Evolutionary conservation across 148 eudicot species (phyloP), one percentile per base, ranked within the genome.

Genomic region (Pharnaceum exiguum): DNA sequence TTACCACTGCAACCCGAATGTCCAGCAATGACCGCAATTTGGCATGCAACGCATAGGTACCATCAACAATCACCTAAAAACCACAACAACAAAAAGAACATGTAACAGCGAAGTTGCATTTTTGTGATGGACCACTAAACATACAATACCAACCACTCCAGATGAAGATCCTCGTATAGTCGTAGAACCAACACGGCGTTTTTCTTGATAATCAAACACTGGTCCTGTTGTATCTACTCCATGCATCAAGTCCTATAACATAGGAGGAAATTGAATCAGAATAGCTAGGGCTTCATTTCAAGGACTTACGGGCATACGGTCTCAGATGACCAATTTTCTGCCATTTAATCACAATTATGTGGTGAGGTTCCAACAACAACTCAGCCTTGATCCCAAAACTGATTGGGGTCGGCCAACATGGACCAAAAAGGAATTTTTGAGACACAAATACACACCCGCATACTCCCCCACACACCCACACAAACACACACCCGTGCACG

Each of bases 1-100:
- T 75, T 94, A 94, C 99, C 99, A 94, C 96, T 66, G 99, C 99
- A 66, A 94, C 99, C 73, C 99, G 81, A 73, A 94, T 94, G 78
- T 94, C 99, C 30, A 94, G 79, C 77, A 89, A 75, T 48, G 99
- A 89, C 16, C 99, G 96, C 64, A 94, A 55, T 69, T 83, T 89
- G 42, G 99, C 82, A 82, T 94, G 96, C 59, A 94, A 78, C 44
- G 99, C 99, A 73, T 86, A 94, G 26, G 95, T 86, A 70, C 99
- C 99, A 78, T 94, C 99, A 56, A 94, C 99, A 79, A 94, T 80
- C 26, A 94, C 89, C 99, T 94, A 66, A 51, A 70, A 71, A 54
- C 29, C 48, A 58, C 31, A 45, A 39, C n/a, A n/a, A n/a, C n/a
- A n/a, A n/a, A n/a, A n/a, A n/a, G n/a, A 46, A 9, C 33, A 23